phyloP scores from a whole-genome alignment of 129 eudicot species.

The Helichrysum umbraculigerum region DNA sequence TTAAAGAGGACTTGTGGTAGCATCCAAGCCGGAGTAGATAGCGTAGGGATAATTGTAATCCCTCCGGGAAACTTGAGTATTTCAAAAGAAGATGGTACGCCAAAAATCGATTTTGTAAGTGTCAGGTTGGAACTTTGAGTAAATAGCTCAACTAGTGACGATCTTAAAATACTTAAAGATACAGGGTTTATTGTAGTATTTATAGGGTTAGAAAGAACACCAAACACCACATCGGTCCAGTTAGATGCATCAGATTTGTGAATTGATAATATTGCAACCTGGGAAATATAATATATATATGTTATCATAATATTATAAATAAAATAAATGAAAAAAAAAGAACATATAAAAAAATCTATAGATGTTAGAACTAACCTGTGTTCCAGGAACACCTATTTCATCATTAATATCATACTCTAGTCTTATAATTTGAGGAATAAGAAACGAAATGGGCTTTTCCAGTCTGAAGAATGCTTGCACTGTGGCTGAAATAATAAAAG shows the following conservation, averaged over 20 bases:
- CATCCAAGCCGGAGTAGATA: slow-evolving; percentile 38
- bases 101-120: slow-evolving; percentile 60
- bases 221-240: slow-evolving; percentile 72
- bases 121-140: slow-evolving; percentile 59
- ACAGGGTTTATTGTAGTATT: slow-evolving; percentile 45
- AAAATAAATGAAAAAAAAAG: not conserved
- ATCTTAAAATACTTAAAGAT: slow-evolving; percentile 55
- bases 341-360: not conserved
- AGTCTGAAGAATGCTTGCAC: slow-evolving; percentile 69
- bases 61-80: slow-evolving; percentile 70
- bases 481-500: slow-evolving; percentile 51
- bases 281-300: slow-evolving; percentile 14
- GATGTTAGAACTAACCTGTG: slow-evolving; percentile 50
- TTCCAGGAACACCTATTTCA: slow-evolving; percentile 68
- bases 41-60: slow-evolving; percentile 57
- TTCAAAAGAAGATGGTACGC: slow-evolving; percentile 60
- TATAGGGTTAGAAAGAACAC: slow-evolving; percentile 60
- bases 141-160: slow-evolving; percentile 60
- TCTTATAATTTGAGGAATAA: slow-evolving; percentile 57
- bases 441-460: slow-evolving; percentile 58
- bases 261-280: slow-evolving; percentile 80
- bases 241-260: slow-evolving; percentile 50
- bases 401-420: slow-evolving; percentile 68
- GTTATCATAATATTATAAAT: not conserved
- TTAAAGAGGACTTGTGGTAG: slow-evolving; percentile 54